A percentile compares a stretch with the other conserved stretches of the same genome.
These are phyloP conservation scores for Flammula alnicola DNA, from an alignment of 1,284 basidiomycete genomes.

Conservation along the genomic window DNA sequence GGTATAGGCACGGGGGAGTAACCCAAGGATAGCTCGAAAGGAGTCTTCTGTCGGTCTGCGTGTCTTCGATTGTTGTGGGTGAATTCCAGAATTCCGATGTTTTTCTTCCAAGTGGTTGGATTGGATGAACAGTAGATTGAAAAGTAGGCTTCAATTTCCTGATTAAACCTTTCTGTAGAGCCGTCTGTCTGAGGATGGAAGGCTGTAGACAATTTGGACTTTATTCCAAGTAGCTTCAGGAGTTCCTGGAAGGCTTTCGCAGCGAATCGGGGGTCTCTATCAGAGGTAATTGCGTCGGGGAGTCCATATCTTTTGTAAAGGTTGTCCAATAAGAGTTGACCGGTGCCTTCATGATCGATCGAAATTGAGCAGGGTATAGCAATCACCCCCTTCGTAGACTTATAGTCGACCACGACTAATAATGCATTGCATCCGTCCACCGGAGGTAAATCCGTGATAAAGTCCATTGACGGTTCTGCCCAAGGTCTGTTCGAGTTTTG, in stretches of 20 bases:
- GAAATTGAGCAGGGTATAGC: slow-evolving; percentile 37
- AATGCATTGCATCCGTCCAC: slow-evolving; percentile 34
- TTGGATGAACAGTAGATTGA: slow-evolving; percentile 18
- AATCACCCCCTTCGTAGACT: slow-evolving; percentile 44
- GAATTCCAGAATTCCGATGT: slow-evolving; percentile 17
- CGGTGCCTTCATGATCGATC: slow-evolving; percentile 23
- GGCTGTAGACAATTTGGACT: slow-evolving; percentile 29
- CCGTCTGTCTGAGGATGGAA: slow-evolving; percentile 40
- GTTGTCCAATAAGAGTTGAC: slow-evolving; percentile 30
- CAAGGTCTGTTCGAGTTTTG: slow-evolving; percentile 24
- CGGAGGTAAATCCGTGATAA: slow-evolving; percentile 39
- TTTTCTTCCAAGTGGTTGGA: slow-evolving; percentile 11
- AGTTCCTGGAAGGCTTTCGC: slow-evolving; percentile 28
- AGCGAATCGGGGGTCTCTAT: slow-evolving; percentile 31
- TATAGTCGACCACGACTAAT: slow-evolving; percentile 36
- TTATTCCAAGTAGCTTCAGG: slow-evolving; percentile 26
- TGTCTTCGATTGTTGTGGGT: slow-evolving; percentile 23
- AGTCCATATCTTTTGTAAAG: slow-evolving; percentile 23
- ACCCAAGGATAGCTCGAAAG: slow-evolving; percentile 21
- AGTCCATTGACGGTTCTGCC: slow-evolving; percentile 28
- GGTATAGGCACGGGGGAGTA: slow-evolving; percentile 9
- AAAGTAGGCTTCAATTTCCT: slow-evolving; percentile 36
- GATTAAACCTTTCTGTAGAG: slow-evolving; percentile 37
- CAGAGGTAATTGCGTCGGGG: slow-evolving; percentile 29
- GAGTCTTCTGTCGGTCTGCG: slow-evolving; percentile 11